Conservation (phyloP, 768 basidiomycete genomes). For the Calvatia gigantea region DNA sequence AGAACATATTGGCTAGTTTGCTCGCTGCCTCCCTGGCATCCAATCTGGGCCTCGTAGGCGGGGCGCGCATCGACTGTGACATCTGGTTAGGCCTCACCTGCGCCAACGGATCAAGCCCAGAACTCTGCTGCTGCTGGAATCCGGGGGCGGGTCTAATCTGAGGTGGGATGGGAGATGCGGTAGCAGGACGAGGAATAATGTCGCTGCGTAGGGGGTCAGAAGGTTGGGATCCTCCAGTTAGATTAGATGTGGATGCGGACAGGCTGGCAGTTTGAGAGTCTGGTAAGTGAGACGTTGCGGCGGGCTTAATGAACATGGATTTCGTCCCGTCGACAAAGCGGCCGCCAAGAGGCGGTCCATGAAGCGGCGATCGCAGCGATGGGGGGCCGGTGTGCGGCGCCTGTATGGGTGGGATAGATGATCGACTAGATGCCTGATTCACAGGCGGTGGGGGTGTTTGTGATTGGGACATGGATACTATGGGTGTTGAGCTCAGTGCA, state of each 20-base stretch:
- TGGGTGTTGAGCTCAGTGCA: constrained; percentile 18
- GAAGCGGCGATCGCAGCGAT: constrained; percentile 29
- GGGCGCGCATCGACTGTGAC: constrained; percentile 71
- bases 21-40: constrained; percentile 87
- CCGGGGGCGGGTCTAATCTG: constrained; percentile 19
- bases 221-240: constrained; percentile 19
- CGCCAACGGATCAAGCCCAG: constrained; percentile 58
- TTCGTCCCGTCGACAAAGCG: constrained; percentile 72
- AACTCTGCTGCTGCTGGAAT: constrained; percentile 26
- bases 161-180: constrained; percentile 27
- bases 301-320: constrained; percentile 72
- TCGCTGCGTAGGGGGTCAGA: constrained; percentile 37
- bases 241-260: constrained; percentile 32
- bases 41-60: constrained; percentile 67
- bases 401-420: constrained; percentile 27
- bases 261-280: constrained; percentile 28
- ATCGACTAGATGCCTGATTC: background rate
- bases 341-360: constrained; percentile 56
- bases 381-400: constrained; percentile 55
- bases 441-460: background rate
- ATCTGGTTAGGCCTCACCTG: constrained; percentile 58
- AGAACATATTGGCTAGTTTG: constrained; percentile 90
- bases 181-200: constrained; percentile 24
- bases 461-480: constrained; percentile 21
- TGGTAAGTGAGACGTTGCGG: constrained; percentile 32